Evolutionary conservation across 2,329 filamentous ascomycete species (phyloP).

Genomic region (Cercospora nicotianae): DNA sequence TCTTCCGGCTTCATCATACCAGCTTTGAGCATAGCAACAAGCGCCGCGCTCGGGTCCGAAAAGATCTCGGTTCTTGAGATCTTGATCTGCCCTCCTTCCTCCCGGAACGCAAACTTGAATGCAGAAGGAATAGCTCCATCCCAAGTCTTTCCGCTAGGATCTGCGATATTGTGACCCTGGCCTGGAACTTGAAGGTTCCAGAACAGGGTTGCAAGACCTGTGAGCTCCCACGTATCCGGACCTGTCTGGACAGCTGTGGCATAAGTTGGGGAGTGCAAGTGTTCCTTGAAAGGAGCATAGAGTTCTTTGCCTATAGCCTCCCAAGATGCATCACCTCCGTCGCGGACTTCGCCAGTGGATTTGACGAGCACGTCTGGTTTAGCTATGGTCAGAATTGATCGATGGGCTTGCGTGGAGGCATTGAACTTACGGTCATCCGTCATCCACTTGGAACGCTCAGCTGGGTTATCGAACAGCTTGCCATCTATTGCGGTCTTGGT

Average conservation of each 20-base stretch:
- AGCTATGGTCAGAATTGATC: conserved; percentile 2
- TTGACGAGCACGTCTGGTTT: conserved; percentile 4
- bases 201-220: conserved; percentile 28
- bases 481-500: conserved; percentile 26
- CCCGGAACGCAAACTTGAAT: conserved; percentile 32
- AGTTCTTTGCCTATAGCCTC: conserved; percentile 22
- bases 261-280: conserved; percentile 29
- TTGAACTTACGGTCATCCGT: conserved; percentile 10
- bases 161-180: conserved; percentile 22
- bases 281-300: conserved; percentile 31
- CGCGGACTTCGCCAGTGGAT: conserved; percentile 27
- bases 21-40: conserved; percentile 27
- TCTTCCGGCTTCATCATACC: conserved; percentile 31
- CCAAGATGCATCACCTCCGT: conserved; percentile 29
- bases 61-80: conserved; percentile 24
- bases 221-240: conserved; percentile 31
- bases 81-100: conserved; percentile 23
- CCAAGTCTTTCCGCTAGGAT: conserved; percentile 30
- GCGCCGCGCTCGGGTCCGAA: conserved; percentile 25
- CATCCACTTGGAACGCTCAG: conserved; percentile 5
- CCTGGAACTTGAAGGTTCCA: conserved; percentile 28
- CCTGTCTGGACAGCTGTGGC: conserved; percentile 28
- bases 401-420: not conserved
- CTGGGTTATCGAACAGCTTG: not conserved
- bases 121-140: conserved; percentile 29